A percentile compares a stretch with the other conserved stretches of the same genome.
These are phyloP conservation scores for Zhuliangozyma blackwelliae DNA, from an alignment of 1,139 yeast species.

Conservation along the genomic window DNA sequence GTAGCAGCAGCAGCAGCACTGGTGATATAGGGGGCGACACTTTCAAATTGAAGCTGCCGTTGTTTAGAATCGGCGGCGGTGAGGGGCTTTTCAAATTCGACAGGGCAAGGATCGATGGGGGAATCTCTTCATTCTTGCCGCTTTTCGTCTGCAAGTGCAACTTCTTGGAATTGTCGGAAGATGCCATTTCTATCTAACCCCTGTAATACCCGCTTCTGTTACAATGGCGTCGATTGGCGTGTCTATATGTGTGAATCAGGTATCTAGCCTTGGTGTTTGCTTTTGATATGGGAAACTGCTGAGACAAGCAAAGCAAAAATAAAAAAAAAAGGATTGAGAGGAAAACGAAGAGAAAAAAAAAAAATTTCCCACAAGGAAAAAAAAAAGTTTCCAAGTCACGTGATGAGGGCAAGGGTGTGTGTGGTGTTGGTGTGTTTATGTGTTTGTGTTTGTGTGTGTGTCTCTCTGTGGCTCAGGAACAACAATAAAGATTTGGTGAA, in stretches of 20 bases:
- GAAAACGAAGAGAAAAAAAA: not conserved
- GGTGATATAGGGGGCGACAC: conserved; percentile 5
- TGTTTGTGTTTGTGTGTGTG: not conserved
- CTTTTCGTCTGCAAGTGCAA: conserved; percentile 7
- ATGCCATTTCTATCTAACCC: too few relatives aligned
- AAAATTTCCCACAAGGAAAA: not conserved
- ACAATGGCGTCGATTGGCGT: too few relatives aligned
- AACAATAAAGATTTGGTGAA: too few relatives aligned
- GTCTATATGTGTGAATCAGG: too few relatives aligned
- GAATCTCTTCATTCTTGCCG: conserved; percentile 20
- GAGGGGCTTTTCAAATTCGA: conserved; percentile 62
- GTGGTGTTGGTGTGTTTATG: not conserved
- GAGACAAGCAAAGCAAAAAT: not conserved
- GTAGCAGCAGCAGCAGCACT: too few relatives aligned
- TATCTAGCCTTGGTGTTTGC: too few relatives aligned
- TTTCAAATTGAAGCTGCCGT: not conserved
- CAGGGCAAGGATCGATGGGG: conserved; percentile 47
- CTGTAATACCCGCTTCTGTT: too few relatives aligned
- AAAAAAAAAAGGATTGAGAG: not conserved
- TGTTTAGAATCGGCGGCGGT: conserved; percentile 60
- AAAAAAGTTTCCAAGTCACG: not conserved
- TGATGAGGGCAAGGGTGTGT: too few relatives aligned
- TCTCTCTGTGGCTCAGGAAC: not conserved
- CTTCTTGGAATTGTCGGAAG: conserved; percentile 6
- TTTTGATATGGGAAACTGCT: too few relatives aligned